These are phyloP conservation scores for Phyllosticta ampelicida DNA, from an alignment of 2,329 filamentous ascomycete genomes.

Conservation along the genomic window DNA sequence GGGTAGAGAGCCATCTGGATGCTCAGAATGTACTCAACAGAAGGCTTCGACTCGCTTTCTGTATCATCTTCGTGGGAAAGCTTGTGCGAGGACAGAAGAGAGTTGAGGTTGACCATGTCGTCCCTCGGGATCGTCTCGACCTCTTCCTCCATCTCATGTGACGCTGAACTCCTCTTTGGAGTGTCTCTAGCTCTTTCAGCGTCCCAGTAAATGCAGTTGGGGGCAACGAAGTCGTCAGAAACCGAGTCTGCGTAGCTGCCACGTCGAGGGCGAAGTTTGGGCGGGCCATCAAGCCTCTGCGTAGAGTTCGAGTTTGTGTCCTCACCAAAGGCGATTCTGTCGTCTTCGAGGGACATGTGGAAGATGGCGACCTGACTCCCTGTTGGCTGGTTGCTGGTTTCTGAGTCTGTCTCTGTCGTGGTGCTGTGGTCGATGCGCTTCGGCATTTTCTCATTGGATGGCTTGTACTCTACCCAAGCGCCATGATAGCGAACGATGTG, in stretches of 20 bases:
- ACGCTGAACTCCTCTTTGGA: not conserved
- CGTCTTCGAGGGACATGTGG: constrained; percentile 3
- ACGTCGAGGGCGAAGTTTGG: not conserved
- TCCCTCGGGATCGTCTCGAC: constrained; percentile 36
- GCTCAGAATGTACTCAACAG: constrained; percentile 21
- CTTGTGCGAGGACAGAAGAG: not conserved
- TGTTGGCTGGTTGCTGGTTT: not conserved
- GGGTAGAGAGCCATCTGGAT: constrained; percentile 60
- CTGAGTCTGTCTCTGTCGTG: not conserved
- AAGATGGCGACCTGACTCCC: not conserved
- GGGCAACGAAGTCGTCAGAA: constrained; percentile 24
- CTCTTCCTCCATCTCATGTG: constrained; percentile 33
- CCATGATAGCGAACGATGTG: constrained; percentile 58
- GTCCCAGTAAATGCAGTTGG: not conserved
- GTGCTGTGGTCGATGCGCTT: not conserved
- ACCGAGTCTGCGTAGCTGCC: constrained; percentile 21
- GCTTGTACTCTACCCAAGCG: constrained; percentile 47
- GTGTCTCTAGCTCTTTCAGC: not conserved
- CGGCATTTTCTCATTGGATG: not conserved
- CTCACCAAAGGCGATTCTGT: constrained; percentile 14
- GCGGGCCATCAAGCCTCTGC: not conserved
- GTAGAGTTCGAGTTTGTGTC: constrained; percentile 13
- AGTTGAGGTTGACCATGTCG: not conserved
- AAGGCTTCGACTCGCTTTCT: not conserved
- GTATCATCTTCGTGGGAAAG: not conserved